Evolutionary conservation across 129 eudicot species (phyloP), one percentile per base, ranked within the genome.

Genomic region (Silybum marianum): DNA sequence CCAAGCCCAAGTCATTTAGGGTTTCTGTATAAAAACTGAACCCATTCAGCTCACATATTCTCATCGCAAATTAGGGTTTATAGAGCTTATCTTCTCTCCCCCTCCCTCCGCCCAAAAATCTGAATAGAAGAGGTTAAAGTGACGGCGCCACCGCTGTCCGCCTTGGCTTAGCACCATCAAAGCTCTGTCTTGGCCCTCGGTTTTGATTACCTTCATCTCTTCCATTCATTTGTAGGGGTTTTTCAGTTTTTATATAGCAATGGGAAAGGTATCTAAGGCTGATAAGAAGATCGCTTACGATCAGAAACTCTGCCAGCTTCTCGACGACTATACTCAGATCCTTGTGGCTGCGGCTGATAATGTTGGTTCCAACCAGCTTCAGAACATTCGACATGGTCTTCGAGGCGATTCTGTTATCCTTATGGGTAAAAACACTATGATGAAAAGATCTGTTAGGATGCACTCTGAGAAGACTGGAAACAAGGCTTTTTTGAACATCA

Each of bases 371-470:
- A 93, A 80, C 39, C 93, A 93, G 83, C 73, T 93, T 6, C 98
- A 93, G 88, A 88, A 75, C 44, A 93, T 93, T 3, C 77, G 96
- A 1, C 82, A 76, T 12, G 98, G 98, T 22, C 79, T 93, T 1
- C 71, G 98, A 1, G 98, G 98, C 0, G 96, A 93, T 21, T 93
- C 98, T 0, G 90, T 90, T 19, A 92, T 93, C 4, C 86, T 93
- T 4, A 93, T 93, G 98, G 98, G 98, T 2, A 93, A 93, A 76
- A 93, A 93, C n/a, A 93, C 98, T 42, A 93, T 93, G 97, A 93
- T 93, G 97, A 93, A 93, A 80, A 80, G 97, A 71, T 84, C 95
- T 11, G 78, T 93, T 12, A 87, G 95, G 84, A 85, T 93, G 67
- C 93, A 93, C 42, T 78, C 93, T 62, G 93, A 93, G 86, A 90